Evolutionary conservation across 805 yeast genomes (phyloP), one percentile per base, ranked within the genome.

Genomic region (Cyberlindnera petersonii): DNA sequence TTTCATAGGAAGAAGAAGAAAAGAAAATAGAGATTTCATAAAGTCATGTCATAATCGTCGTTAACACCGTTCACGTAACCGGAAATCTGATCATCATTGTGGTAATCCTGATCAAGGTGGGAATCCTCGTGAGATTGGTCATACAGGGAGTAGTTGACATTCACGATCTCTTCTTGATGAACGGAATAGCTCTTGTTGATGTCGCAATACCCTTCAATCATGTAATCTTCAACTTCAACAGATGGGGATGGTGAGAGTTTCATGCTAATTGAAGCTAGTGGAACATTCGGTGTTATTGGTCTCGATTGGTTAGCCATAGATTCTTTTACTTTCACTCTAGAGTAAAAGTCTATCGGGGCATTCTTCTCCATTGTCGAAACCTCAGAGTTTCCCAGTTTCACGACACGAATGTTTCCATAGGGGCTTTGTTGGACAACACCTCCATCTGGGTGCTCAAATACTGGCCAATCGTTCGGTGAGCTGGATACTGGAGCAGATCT

Each of bases 121-220:
- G 46, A 41, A 29, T 54, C 60, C 26, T 55, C 58, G 15, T 45
- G 31, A 1, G 43, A 42, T 9, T 44, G 49, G 29, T 55, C 60
- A 23, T 55, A 55, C 9, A 55, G 35, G 9, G 49, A 46, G 24
- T 55, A 55, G 33, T 54, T 54, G 15, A 54, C 50, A 24, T 47
- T 49, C 15, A 51, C 6, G 13, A 55, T 54, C 20, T 48, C 52
- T 19, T 55, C 60, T n/a, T 46, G 42, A 17, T 53, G 54, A 3
- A 40, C 35, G 17, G 44, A 33, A 24, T 51, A 53, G 26, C 56
- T 53, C 30, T 43, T 47, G 30, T 55, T 55, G 20, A 31, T 24
- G 8, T 42, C 44, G 9, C 48, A 43, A 29, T 55, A 56, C 0
- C 59, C 60, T 24, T 55, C 60, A 26, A 55, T 20, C 56, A 56